Conservation (phyloP, 2,329 filamentous ascomycete species). For the Daldinia sp. region DNA sequence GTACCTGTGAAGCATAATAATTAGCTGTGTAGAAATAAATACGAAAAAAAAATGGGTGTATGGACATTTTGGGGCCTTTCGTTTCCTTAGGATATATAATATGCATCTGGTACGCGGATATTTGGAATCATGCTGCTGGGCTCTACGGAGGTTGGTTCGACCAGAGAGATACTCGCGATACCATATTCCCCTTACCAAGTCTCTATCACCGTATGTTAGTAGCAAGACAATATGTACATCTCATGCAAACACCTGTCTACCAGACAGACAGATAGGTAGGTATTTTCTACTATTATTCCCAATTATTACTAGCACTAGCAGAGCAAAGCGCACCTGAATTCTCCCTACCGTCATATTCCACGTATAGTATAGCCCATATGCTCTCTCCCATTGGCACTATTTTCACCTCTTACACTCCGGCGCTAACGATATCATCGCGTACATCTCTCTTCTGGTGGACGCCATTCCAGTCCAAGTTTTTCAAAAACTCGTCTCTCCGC, state of each 20-base stretch:
- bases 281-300: no score
- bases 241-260: neutral
- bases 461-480: slow-evolving; percentile 74
- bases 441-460: slow-evolving; percentile 71
- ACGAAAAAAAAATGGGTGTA: neutral
- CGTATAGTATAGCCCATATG: no score
- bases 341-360: no score
- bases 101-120: no score
- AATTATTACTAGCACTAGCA: no score
- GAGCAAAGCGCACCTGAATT: no score
- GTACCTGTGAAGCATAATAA: neutral
- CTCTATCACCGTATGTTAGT: neutral
- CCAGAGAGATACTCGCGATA: neutral
- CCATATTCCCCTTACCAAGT: neutral
- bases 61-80: neutral
- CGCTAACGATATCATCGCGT: slow-evolving; percentile 61
- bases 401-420: no score
- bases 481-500: slow-evolving; percentile 85
- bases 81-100: neutral
- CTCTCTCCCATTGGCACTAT: no score
- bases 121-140: neutral
- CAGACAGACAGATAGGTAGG: neutral
- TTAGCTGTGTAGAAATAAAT: neutral
- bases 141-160: neutral
- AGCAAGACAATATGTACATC: neutral